Percentiles rank a stretch among this genome's conserved stretches.
phyloP scores from a whole-genome alignment of 768 basidiomycete species.

The Agrocybe pediades region DNA sequence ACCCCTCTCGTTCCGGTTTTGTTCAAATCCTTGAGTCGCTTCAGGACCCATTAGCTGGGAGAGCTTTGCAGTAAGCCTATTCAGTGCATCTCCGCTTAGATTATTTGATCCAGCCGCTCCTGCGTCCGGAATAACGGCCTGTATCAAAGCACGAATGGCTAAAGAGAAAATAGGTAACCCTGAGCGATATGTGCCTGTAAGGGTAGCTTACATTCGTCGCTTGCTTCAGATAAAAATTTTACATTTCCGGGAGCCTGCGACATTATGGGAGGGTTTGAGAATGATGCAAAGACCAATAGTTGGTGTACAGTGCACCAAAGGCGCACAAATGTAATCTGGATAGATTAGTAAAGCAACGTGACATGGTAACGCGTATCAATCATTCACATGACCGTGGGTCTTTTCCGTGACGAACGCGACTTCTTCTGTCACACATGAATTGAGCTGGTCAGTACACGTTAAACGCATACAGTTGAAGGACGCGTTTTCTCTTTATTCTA shows the following conservation, averaged over 20 bases:
- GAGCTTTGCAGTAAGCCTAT: slow-evolving; percentile 60
- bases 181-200: background rate
- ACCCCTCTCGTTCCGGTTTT: slow-evolving; percentile 53
- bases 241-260: slow-evolving; percentile 18
- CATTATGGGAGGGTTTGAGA: slow-evolving; percentile 5
- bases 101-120: slow-evolving; percentile 22
- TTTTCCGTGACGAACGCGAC: slow-evolving; percentile 17
- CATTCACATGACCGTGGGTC: slow-evolving; percentile 2
- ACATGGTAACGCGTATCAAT: background rate
- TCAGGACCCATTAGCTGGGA: slow-evolving; percentile 56
- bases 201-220: slow-evolving; percentile 27
- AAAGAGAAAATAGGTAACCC: background rate
- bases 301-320: background rate
- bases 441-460: background rate
- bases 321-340: background rate
- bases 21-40: slow-evolving; percentile 29
- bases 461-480: background rate
- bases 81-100: slow-evolving; percentile 48
- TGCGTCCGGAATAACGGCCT: slow-evolving; percentile 37
- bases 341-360: background rate
- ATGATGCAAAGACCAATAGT: background rate
- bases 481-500: slow-evolving; percentile 6
- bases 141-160: slow-evolving; percentile 45
- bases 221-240: slow-evolving; percentile 27
- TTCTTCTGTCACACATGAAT: background rate